phyloP scores from a whole-genome alignment of 768 basidiomycete genomes.

The Zangia roseola region DNA sequence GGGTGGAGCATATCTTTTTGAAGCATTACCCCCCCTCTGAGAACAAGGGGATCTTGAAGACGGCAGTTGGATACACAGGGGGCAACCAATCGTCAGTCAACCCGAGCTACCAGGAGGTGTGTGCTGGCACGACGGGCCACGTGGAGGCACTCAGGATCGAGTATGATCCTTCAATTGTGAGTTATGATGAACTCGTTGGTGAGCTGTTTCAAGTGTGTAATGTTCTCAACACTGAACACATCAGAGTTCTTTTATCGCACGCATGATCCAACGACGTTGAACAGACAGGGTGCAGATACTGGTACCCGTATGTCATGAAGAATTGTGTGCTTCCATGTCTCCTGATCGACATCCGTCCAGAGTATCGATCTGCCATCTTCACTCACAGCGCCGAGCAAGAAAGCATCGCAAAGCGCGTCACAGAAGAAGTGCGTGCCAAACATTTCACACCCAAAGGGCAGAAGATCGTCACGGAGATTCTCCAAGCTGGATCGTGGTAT shows the following conservation, averaged over 20 bases:
- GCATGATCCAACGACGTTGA: conserved; percentile 85
- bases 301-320: conserved; percentile 65
- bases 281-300: conserved; percentile 73
- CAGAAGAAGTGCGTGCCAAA: conserved; percentile 78
- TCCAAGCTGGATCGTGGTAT: conserved; percentile 73
- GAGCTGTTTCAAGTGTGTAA: conserved; percentile 33
- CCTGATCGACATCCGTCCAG: conserved; percentile 35
- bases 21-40: conserved; percentile 71
- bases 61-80: conserved; percentile 79
- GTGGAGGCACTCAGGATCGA: conserved; percentile 87
- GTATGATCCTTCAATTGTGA: conserved; percentile 76
- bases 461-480: conserved; percentile 79
- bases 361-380: conserved; percentile 95
- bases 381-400: conserved; percentile 71
- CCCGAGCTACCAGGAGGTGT: conserved; percentile 75
- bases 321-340: background rate
- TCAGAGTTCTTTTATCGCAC: conserved; percentile 93
- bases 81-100: conserved; percentile 52
- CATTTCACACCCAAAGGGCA: conserved; percentile 71
- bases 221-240: background rate
- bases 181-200: conserved; percentile 87
- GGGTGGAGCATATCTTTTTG: conserved; percentile 80
- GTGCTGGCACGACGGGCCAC: conserved; percentile 78
- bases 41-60: conserved; percentile 73
- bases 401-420: conserved; percentile 70